These are phyloP conservation scores for Xylaria sp. DNA, from an alignment of 2,329 filamentous ascomycete species.

Conservation along the genomic window DNA sequence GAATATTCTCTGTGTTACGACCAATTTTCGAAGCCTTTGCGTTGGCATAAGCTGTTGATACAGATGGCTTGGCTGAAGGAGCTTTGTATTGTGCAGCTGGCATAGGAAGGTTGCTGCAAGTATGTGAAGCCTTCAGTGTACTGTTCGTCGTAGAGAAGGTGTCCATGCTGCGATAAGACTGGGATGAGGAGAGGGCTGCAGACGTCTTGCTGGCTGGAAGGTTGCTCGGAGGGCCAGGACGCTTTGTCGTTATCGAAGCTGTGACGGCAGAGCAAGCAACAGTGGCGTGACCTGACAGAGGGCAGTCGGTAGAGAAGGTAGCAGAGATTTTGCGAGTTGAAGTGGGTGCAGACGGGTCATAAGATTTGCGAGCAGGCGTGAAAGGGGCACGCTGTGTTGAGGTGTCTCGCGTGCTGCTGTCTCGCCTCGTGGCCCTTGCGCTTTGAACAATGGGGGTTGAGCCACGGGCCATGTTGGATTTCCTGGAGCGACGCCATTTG, in stretches of 20 bases:
- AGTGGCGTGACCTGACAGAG: slow-evolving; percentile 40
- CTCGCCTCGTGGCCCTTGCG: not conserved
- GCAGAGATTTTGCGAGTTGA: slow-evolving; percentile 45
- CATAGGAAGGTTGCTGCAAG: slow-evolving; percentile 40
- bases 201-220: slow-evolving; percentile 27
- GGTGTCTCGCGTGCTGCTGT: slow-evolving; percentile 3
- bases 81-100: slow-evolving; percentile 24
- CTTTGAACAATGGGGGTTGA: not conserved
- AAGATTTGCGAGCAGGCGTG: slow-evolving; percentile 27
- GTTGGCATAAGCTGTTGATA: slow-evolving; percentile 35
- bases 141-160: not conserved
- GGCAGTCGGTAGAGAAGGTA: slow-evolving; percentile 40
- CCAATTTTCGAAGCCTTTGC: slow-evolving; percentile 19
- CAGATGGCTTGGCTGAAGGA: slow-evolving; percentile 30
- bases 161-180: slow-evolving; percentile 24
- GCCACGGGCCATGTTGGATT: not conserved
- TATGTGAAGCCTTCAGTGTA: slow-evolving; percentile 37
- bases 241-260: slow-evolving; percentile 35
- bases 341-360: slow-evolving; percentile 24
- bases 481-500: no score
- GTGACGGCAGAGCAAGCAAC: slow-evolving; percentile 42
- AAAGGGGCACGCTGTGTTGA: slow-evolving; percentile 25
- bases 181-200: slow-evolving; percentile 23
- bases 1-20: slow-evolving; percentile 45
- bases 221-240: slow-evolving; percentile 35